Evolutionary conservation across 2,329 filamentous ascomycete genomes (phyloP).

Genomic region (Pseudocercospora macadamiae): DNA sequence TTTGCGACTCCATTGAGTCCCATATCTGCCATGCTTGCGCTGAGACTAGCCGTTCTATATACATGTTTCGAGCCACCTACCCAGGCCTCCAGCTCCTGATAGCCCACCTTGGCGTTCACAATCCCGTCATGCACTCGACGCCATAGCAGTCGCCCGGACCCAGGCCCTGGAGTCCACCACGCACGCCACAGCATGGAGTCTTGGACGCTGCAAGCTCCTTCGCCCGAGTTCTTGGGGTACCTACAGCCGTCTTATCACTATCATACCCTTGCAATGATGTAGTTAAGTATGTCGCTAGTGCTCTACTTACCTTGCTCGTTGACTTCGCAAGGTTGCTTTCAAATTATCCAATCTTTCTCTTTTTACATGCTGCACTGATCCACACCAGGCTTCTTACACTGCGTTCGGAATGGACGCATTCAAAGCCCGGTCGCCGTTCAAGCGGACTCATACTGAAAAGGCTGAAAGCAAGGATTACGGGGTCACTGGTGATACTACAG

Average conservation of each 20-base stretch:
- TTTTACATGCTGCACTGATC: conserved; percentile 1
- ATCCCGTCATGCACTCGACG: conserved; percentile 4
- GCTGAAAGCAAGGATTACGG: conserved; percentile 17
- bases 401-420: conserved; percentile 19
- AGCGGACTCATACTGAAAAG: conserved; percentile 21
- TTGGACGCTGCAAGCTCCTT: conserved; percentile 13
- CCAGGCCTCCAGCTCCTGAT: neutral
- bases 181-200: conserved; percentile 14
- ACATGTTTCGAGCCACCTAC: neutral
- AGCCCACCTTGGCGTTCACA: conserved; percentile 14
- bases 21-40: neutral
- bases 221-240: conserved; percentile 10
- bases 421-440: conserved; percentile 24
- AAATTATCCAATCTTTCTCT: neutral
- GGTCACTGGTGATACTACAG: conserved; percentile 8
- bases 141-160: conserved; percentile 3
- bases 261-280: conserved; percentile 8
- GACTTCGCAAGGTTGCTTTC: neutral
- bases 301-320: neutral
- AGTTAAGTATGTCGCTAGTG: conserved; percentile 12
- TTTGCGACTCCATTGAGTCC: neutral
- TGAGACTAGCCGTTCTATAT: neutral
- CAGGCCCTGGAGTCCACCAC: conserved; percentile 6
- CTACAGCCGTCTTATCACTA: conserved; percentile 16
- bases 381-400: neutral